Evolutionary conservation across 805 yeast species (phyloP), one percentile per base, ranked within the genome.

Genomic region (Kazachstania africana): DNA sequence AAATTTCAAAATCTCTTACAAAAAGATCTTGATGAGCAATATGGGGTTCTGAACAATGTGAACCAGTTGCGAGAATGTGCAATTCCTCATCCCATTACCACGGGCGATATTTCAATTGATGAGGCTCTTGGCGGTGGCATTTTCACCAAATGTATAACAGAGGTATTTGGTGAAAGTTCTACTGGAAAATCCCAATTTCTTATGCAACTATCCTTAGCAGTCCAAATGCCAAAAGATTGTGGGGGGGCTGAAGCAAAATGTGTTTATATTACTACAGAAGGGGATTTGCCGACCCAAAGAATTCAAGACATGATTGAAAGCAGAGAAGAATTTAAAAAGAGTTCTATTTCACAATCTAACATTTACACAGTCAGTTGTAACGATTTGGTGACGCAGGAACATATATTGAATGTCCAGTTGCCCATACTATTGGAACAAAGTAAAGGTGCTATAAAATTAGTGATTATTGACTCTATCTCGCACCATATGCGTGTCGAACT

Each of bases 101-200:
- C 77, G 1, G 81, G 81, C 0, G 75, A 68, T 45, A 49, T 46
- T 1, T 43, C 39, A 4, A 39, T 79, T 1, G 87, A 79, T 45
- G 45, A 40, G 8, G 36, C 59, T 0, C 47, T 79, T 4, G 60
- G 63, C 24, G 78, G 76, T 3, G 88, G 87, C 0, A 59, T 78
- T 4, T 65, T 59, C 2, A 50, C 68, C 3, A 70, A 75, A 3
- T 54, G 64, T 16, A 49, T 79, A 2, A 75, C 85, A 0, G 97
- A 87, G 57, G 50, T 88, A 3, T 75, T 74, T 43, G 97, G 97
- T 0, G 79, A 78, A 16, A 74, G 93, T 31, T 81, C 93, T 0
- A 68, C 80, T 1, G 97, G 95, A 0, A 88, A 88, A 47, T 77
- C 95, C 0, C 93, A 87, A 42, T 56, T 87, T 4, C 57, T 80